Base-by-base conservation (phyloP, 345 rosid genomes). In the Camelina neglecta region DNA sequence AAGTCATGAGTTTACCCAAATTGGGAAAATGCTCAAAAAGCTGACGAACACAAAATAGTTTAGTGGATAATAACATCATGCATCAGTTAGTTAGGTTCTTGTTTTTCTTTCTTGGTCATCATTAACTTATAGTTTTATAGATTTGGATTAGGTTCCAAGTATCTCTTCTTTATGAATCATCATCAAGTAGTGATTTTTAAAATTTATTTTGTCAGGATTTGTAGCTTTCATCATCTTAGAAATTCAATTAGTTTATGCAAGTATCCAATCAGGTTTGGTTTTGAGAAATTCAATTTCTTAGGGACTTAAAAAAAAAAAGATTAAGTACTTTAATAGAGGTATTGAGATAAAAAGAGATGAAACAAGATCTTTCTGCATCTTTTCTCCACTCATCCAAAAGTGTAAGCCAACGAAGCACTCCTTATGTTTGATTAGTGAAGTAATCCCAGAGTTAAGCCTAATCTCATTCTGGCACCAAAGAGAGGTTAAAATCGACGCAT, bases 31-130 rank as follows among this genome's bases (percentile, higher is more conserved):
- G 44, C 44, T 53, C 55, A 54, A 53, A 67, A 72, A 60, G 50
- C 57, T 78, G 81, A 72, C 76, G 68, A 71, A 49, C 36, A 48
- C 49, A 66, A 78, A 38, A 47, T 72, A 47, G 35, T 16, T 67
- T 60, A 67, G 49, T 73, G 84, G 77, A 55, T 73, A 64, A 65
- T 71, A 81, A 71, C 62, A 49, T 67, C 72, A 78, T 75, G 76
- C 60, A 59, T 75, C 65, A 47, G 71, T 79, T 80, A 72, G 85
- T 80, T 81, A 74, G 85, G 86, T 74, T 60, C 48, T 60, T 42
- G 47, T n/a, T 53, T 15, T 64, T 72, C 50, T 0, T 67, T 51
- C 11, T 48, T 7, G 57, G 73, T 67, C 80, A 76, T 72, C 65
- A 42, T 73, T 59, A 72, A 51, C 51, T 42, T 66, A 72, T 66